Base-by-base conservation (phyloP, 2,329 filamentous ascomycete species). In the Scedosporium dehoogii region DNA sequence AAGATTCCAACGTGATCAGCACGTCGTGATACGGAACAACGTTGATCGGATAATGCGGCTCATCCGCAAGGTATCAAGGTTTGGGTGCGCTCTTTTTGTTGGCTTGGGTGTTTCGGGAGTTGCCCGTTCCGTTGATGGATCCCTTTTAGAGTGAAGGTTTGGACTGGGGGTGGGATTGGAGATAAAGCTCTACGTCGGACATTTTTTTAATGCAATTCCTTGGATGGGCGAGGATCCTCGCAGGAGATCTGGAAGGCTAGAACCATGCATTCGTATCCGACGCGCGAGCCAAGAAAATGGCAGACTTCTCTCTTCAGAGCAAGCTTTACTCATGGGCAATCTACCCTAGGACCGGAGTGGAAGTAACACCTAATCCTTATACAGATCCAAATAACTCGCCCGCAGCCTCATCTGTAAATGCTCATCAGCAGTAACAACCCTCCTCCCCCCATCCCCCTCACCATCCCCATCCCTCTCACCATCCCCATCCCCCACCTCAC, bases 341-440 rank as follows among this genome's bases (percentile, higher is more conserved):
- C 23, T 33, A 2, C 29, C 6, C 29, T n/a, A n/a, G n/a, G n/a
- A n/a, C n/a, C n/a, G n/a, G n/a, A n/a, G n/a, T n/a, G n/a, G n/a
- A n/a, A n/a, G n/a, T n/a, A n/a, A n/a, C n/a, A n/a, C n/a, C n/a
- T n/a, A 71, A 23, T 79, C 74, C 38, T 76, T 72, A 68, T 87
- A 87, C 67, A 87, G 64, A 23, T 78, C 74, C 7, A 80, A 69
- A 69, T 88, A 88, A 7, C 79, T 86, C 21, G 80, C 84, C 64
- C 75, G 80, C 60, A 89, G 72, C 62, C 85, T 76, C 78, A 84
- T 85, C 66, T 81, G 77, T 63, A 89, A 70, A 71, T 89, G 86
- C 70, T 88, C 83, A 66, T 82, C 78, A 1, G 86, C 85, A 1
- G 85, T 88, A 70, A 88, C 72, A 1, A 84, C 80, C 70, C 79